Evolutionary conservation across 1,139 yeast genomes (phyloP).

Genomic region (Sugiyamaella pinicola): DNA sequence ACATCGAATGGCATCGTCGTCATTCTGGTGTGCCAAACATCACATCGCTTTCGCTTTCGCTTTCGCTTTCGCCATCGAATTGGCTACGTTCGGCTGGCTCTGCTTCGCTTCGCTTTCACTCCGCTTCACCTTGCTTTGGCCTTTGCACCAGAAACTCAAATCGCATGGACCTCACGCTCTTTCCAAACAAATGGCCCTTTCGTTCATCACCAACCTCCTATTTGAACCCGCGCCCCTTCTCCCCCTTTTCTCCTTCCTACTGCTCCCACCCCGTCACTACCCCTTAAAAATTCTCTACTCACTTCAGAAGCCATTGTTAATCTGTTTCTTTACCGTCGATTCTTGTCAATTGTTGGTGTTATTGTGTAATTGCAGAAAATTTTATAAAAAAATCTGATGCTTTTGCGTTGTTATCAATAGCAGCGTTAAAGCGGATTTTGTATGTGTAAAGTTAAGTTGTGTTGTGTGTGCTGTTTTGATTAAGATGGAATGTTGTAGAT

Average conservation of each 20-base stretch:
- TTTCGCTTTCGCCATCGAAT: too few relatives aligned
- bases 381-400: conserved; percentile 6
- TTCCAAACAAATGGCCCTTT: too few relatives aligned
- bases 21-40: too few relatives aligned
- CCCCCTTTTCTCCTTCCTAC: background rate
- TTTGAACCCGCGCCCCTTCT: too few relatives aligned
- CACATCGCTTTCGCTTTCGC: too few relatives aligned
- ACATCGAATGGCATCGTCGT: too few relatives aligned
- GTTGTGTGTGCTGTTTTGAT: conserved; percentile 14
- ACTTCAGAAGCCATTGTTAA: conserved; percentile 31
- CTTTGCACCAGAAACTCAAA: too few relatives aligned
- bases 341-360: conserved; percentile 2
- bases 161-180: too few relatives aligned
- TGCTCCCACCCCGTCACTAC: background rate
- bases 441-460: background rate
- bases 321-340: conserved; percentile 11
- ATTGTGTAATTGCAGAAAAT: conserved; percentile 2
- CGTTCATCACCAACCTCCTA: too few relatives aligned
- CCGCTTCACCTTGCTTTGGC: too few relatives aligned
- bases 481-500: conserved; percentile 17
- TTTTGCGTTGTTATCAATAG: conserved; percentile 14
- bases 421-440: background rate
- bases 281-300: conserved; percentile 12
- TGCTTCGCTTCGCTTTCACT: too few relatives aligned
- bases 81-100: too few relatives aligned